These are phyloP conservation scores for Penicillium sp. DNA, from an alignment of 2,329 filamentous ascomycete species.

Conservation along the genomic window DNA sequence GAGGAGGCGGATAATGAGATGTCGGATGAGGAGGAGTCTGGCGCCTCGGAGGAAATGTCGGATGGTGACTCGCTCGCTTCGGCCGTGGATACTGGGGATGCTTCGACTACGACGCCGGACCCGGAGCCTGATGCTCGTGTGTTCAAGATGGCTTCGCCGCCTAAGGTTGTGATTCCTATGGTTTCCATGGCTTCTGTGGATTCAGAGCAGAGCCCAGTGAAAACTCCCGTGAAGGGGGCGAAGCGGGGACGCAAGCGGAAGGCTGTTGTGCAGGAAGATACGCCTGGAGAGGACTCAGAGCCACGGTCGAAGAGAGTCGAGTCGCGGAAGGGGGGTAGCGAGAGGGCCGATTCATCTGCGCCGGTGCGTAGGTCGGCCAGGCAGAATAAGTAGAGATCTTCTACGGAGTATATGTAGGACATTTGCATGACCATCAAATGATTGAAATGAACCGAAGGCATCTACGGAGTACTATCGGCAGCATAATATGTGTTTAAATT, in stretches of 20 bases:
- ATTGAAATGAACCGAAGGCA: slow-evolving; percentile 14
- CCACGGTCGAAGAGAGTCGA: slow-evolving; percentile 29
- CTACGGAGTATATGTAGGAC: background rate
- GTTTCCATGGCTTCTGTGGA: background rate
- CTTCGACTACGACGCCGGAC: slow-evolving; percentile 25
- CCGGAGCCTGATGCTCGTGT: slow-evolving; percentile 5
- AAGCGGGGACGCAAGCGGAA: slow-evolving; percentile 5
- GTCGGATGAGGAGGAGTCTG: slow-evolving; percentile 6
- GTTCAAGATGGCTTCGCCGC: slow-evolving; percentile 15
- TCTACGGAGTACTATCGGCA: background rate
- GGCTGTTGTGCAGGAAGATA: slow-evolving; percentile 11
- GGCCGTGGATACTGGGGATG: slow-evolving; percentile 19
- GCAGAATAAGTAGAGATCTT: slow-evolving; percentile 26
- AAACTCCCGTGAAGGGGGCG: background rate
- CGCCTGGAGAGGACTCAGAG: background rate
- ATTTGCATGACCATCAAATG: slow-evolving; percentile 14
- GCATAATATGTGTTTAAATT: background rate
- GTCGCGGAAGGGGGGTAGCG: slow-evolving; percentile 21
- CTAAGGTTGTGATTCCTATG: slow-evolving; percentile 11
- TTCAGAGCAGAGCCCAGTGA: background rate
- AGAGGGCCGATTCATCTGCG: slow-evolving; percentile 13
- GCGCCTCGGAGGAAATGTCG: slow-evolving; percentile 22
- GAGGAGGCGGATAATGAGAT: slow-evolving; percentile 13
- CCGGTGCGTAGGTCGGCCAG: slow-evolving; percentile 32
- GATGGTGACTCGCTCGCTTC: slow-evolving; percentile 16